Conservation (phyloP, 495 filamentous ascomycete species). For the Penicillium arizonense region DNA sequence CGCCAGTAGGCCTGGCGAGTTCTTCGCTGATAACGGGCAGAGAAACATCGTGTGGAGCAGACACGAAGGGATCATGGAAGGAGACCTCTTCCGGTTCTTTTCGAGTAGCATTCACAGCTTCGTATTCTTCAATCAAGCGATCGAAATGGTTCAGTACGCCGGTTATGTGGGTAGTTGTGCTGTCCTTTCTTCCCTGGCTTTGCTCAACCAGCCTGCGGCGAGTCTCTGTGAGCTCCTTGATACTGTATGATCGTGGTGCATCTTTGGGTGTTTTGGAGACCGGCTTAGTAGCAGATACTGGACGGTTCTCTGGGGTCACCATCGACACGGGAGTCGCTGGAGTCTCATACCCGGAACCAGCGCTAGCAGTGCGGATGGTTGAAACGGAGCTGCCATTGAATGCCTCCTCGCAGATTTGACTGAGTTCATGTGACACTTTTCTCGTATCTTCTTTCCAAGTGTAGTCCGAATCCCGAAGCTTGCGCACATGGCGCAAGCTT, state of each 20-base stretch:
- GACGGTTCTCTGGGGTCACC: slow-evolving; percentile 25
- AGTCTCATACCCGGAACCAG: slow-evolving; percentile 46
- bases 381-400: slow-evolving; percentile 72
- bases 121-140: slow-evolving; percentile 54
- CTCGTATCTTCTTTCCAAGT: slow-evolving; percentile 61
- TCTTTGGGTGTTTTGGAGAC: slow-evolving; percentile 7
- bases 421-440: slow-evolving; percentile 64
- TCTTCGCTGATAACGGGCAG: slow-evolving; percentile 56
- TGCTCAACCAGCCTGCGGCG: slow-evolving; percentile 54
- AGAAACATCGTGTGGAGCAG: slow-evolving; percentile 30
- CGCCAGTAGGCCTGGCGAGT: slow-evolving; percentile 20
- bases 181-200: slow-evolving; percentile 33
- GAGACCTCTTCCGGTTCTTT: slow-evolving; percentile 15
- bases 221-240: slow-evolving; percentile 54
- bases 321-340: slow-evolving; percentile 53
- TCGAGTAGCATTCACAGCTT: background rate
- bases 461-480: slow-evolving; percentile 41
- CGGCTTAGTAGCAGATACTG: slow-evolving; percentile 1
- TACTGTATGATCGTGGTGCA: slow-evolving; percentile 37
- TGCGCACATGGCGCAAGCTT: slow-evolving; percentile 32
- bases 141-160: slow-evolving; percentile 63
- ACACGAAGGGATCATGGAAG: slow-evolving; percentile 56
- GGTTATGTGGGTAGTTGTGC: slow-evolving; percentile 48
- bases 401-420: slow-evolving; percentile 73
- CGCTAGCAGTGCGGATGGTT: slow-evolving; percentile 44